Evolutionary conservation across 306 rosid genomes (phyloP), one percentile per base, ranked within the genome.

Genomic region (Hippophae rhamnoides): DNA sequence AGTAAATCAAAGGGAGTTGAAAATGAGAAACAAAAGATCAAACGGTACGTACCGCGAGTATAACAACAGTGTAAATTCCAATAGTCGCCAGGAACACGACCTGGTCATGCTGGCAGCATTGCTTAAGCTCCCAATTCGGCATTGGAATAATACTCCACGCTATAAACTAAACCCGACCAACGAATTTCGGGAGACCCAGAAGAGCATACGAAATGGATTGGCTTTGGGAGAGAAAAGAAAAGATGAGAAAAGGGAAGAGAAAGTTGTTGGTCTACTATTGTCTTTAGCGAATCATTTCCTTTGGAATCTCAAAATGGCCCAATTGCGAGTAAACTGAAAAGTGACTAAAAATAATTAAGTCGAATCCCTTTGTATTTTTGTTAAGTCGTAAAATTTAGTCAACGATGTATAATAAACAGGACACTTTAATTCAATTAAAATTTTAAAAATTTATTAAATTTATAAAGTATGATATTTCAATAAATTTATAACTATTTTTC

Each of bases 81-180:
- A 86, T 72, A 18, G 82, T 80, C 14, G 72, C 67, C 10, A 86
- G 54, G 82, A 86, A 90, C 9, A 75, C 61, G 69, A 76, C 84
- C 81, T 90, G 97, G 43, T 90, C 90, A 13, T 55, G 86, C 50
- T 81, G 67, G 84, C 95, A 90, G 56, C 97, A 90, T 54, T 60
- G 71, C 72, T 72, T 90, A 43, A 90, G 88, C 76, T 82, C 97
- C 97, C 97, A 90, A 68, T 90, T 84, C 31, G 95, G 69, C 95
- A 81, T 90, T 71, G 52, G 13, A 43, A 25, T 41, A 26, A 31
- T 31, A 31, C 38, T 31, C 38, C 47, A 5, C 14, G 25, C 31
- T 57, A 7, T 11, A 9, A 45, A 18, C 40, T 52, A 23, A 8
- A 9, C 5, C 9, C 11, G 3, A 23, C 48, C 41, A 58, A 10